phyloP scores from a whole-genome alignment of 2,329 filamentous ascomycete genomes.

The Penicillium expansum region DNA sequence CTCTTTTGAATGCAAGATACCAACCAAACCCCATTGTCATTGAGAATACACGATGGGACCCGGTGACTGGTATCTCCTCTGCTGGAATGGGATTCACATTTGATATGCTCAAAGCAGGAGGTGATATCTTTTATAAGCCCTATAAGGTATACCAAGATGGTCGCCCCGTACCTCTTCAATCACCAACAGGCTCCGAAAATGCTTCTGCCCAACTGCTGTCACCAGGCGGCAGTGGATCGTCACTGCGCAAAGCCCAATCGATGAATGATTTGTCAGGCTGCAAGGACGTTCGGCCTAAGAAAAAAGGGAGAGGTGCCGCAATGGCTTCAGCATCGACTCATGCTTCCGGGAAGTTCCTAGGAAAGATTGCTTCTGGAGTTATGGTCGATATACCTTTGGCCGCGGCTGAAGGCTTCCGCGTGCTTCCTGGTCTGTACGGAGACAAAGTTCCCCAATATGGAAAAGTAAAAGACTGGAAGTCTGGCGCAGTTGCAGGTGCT shows the following conservation, averaged over 20 bases:
- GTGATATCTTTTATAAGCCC: conserved; percentile 22
- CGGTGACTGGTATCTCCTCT: conserved; percentile 24
- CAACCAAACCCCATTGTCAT: conserved; percentile 21
- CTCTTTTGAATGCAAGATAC: background rate
- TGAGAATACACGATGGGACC: conserved; percentile 31
- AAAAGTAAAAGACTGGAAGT: conserved; percentile 34
- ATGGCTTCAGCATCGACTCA: background rate
- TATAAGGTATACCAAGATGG: conserved; percentile 18
- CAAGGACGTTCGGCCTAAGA: background rate
- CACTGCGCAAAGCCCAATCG: background rate
- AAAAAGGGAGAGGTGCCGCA: background rate
- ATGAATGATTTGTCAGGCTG: background rate
- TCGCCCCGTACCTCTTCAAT: background rate
- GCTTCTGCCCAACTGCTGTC: background rate
- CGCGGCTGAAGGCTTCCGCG: conserved; percentile 36
- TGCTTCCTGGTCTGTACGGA: conserved; percentile 37
- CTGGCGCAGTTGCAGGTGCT: conserved; percentile 31
- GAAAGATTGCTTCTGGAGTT: conserved; percentile 28
- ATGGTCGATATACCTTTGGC: conserved; percentile 40
- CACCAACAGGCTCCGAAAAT: background rate
- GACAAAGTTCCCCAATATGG: conserved; percentile 34
- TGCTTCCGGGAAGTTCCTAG: conserved; percentile 24
- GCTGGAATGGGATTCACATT: conserved; percentile 20
- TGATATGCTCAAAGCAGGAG: conserved; percentile 21
- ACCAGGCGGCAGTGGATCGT: background rate